Base-by-base conservation (phyloP, 805 yeast species). In the Lipomyces sp. region DNA sequence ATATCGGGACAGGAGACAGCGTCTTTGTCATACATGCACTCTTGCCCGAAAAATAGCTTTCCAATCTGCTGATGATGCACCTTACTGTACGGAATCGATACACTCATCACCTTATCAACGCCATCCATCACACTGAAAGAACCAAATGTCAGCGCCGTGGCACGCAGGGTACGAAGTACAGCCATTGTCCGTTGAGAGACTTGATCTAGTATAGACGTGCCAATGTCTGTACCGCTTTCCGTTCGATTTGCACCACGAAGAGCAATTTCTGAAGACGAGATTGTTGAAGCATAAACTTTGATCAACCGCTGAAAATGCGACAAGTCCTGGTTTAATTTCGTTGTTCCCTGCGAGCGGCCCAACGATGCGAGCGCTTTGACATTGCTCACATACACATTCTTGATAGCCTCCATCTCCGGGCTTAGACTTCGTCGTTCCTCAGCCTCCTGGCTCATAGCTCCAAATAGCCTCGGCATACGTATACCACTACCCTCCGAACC, bases 161-260 rank as follows among this genome's bases (percentile, higher is more conserved):
- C 86, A 4, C 77, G 69, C 56, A 81, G 71, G 2, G 84, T 82
- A 64, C 95, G 78, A 64, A 92, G 76, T 15, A 87, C 82, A 1
- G 89, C 81, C 55, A 90, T 71, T 0, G 83, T 77, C 67, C 89
- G 92, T 71, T 86, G 84, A 0, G 91, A 84, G 2, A 91, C 70
- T 64, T 88, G 92, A 53, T 81, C 80, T 1, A 86, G 77, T 0
- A 89, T 73, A 11, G 86, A 69, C 0, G 83, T 82, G 1, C 81
- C 81, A 4, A 64, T 45, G 13, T 65, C 69, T 29, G 53, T 34
- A 5, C 39, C 61, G 24, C 34, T 33, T 15, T 34, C 65, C 5
- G 64, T 45, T 32, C 64, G 45, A 57, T 58, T 57, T 11, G 67
- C 67, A 15, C 71, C 71, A 10, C 71, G 71, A n/a, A 64, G 55